These are phyloP conservation scores for Tetradesmus lagerheimii DNA, from an alignment of 139 green algal species.

Conservation along the genomic window DNA sequence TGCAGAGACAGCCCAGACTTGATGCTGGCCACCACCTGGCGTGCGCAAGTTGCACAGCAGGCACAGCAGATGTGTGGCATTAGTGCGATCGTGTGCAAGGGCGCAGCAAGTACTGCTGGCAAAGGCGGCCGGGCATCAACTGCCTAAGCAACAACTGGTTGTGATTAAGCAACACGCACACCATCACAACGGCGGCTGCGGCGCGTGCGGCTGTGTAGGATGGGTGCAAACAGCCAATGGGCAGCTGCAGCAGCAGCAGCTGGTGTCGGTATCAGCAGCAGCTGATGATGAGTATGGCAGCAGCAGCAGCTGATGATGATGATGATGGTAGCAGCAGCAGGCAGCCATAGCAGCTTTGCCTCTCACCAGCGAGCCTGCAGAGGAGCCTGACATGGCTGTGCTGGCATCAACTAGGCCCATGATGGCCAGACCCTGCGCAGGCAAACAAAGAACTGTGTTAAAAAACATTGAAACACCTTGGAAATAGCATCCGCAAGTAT, in stretches of 20 bases:
- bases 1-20: conserved; percentile 30
- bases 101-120: background rate
- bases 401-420: conserved; percentile 21
- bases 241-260: background rate
- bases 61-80: background rate
- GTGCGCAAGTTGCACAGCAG: background rate
- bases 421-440: background rate
- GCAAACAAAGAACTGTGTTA: background rate
- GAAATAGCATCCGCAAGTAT: too few species aligned
- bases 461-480: too few species aligned
- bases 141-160: background rate
- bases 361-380: conserved; percentile 36
- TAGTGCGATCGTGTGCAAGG: background rate
- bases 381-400: conserved; percentile 33
- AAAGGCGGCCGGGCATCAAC: too few species aligned
- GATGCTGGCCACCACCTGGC: conserved; percentile 31
- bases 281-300: background rate
- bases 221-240: too few species aligned
- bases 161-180: background rate
- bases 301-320: too few species aligned
- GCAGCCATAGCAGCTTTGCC: background rate
- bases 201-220: background rate
- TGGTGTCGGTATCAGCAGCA: too few species aligned
- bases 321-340: background rate
- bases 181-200: background rate